These are phyloP conservation scores for Bruguiera hainesii DNA, from an alignment of 441 rosid species.

Conservation along the genomic window DNA sequence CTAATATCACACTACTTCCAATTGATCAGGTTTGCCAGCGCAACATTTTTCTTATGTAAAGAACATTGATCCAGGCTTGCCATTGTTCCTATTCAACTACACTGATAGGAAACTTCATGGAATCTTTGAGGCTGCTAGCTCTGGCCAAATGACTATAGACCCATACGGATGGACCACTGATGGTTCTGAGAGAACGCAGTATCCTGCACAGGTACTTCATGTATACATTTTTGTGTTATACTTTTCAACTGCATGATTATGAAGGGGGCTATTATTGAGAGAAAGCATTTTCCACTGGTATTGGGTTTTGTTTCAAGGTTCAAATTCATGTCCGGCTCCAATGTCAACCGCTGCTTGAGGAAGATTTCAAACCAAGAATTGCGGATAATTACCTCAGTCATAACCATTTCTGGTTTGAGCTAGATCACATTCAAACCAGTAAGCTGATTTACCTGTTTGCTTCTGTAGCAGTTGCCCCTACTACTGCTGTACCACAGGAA, in stretches of 20 bases:
- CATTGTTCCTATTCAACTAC: constrained; percentile 90
- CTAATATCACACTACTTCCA: constrained; percentile 11
- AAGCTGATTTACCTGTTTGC: constrained; percentile 58
- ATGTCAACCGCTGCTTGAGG: constrained; percentile 78
- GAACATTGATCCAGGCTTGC: constrained; percentile 70
- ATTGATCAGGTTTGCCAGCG: constrained; percentile 64
- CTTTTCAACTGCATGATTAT: too few species aligned
- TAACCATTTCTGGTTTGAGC: constrained; percentile 80
- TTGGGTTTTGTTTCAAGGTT: constrained; percentile 50
- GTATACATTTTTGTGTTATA: too few species aligned
- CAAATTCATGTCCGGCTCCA: constrained; percentile 52
- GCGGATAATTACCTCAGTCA: constrained; percentile 52
- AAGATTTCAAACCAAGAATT: constrained; percentile 63
- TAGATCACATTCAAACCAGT: constrained; percentile 75
- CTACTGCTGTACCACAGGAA: constrained; percentile 28
- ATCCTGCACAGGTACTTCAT: constrained; percentile 79
- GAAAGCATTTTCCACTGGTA: constrained; percentile 10
- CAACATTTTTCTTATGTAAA: constrained; percentile 58
- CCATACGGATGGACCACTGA: constrained; percentile 79
- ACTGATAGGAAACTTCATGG: constrained; percentile 77
- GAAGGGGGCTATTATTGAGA: too few species aligned
- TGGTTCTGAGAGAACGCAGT: constrained; percentile 61
- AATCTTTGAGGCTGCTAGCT: constrained; percentile 84
- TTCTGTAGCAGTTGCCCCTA: constrained; percentile 43
- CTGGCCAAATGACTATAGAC: constrained; percentile 71